A percentile compares a stretch with the other conserved stretches of the same genome.
phyloP scores from a whole-genome alignment of 495 filamentous ascomycete genomes.

The Aspergillus egyptiacus region DNA sequence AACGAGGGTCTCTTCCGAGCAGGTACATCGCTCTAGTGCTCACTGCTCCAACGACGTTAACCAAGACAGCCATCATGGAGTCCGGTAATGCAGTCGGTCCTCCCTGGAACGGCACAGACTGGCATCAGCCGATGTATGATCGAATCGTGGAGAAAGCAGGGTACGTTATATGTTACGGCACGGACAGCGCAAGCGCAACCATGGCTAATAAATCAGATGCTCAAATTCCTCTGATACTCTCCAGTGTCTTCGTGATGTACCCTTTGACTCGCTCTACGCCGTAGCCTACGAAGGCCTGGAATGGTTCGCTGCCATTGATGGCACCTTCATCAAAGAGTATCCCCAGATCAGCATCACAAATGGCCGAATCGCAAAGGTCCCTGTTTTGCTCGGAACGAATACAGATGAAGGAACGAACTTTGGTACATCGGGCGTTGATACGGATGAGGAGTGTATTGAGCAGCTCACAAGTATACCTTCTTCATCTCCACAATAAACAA shows the following conservation, averaged over 20 bases:
- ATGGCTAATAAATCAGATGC: conserved; percentile 42
- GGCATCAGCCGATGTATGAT: conserved; percentile 39
- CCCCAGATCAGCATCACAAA: conserved; percentile 31
- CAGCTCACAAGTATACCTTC: conserved; percentile 30
- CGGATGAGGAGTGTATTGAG: conserved; percentile 37
- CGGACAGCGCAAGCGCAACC: neutral
- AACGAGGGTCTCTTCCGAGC: conserved; percentile 35
- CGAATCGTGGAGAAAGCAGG: conserved; percentile 29
- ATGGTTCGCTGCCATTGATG: conserved; percentile 45
- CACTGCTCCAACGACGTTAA: neutral
- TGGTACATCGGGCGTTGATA: conserved; percentile 31
- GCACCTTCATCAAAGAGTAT: conserved; percentile 43
- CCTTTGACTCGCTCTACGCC: conserved; percentile 53
- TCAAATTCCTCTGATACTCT: conserved; percentile 49
- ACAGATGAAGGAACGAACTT: conserved; percentile 47
- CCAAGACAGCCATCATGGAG: conserved; percentile 57
- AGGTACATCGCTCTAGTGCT: conserved; percentile 14
- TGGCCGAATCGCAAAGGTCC: conserved; percentile 36
- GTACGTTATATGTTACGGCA: conserved; percentile 11
- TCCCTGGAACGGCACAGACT: conserved; percentile 36
- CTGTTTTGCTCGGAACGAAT: conserved; percentile 42
- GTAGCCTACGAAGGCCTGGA: conserved; percentile 39
- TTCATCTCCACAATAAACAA: neutral
- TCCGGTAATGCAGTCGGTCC: conserved; percentile 48
- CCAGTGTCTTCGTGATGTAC: conserved; percentile 53